A percentile compares a stretch with the other conserved stretches of the same genome.
Conservation (phyloP, 2,329 filamentous ascomycete genomes). For the Neoascochyta sp. region DNA sequence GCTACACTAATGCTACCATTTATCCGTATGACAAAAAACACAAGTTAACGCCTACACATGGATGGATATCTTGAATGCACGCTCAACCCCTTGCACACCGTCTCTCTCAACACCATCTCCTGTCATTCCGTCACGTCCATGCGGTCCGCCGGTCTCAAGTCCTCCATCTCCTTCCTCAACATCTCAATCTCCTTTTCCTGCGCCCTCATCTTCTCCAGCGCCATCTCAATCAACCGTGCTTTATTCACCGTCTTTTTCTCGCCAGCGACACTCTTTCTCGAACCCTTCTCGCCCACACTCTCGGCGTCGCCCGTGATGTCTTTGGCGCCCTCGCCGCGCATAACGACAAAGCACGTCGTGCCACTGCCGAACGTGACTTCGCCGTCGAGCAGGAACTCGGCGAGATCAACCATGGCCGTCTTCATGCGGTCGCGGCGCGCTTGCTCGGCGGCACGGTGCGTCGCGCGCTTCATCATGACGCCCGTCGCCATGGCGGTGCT, state of each 20-base stretch:
- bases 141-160: conserved; percentile 13
- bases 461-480: conserved; percentile 33
- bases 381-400: conserved; percentile 27
- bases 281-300: conserved; percentile 6
- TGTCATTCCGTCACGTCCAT: conserved; percentile 24
- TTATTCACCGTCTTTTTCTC: conserved; percentile 32
- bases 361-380: conserved; percentile 31
- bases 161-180: conserved; percentile 24
- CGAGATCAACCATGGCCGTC: conserved; percentile 29
- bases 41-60: conserved; percentile 3
- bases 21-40: too few relatives aligned
- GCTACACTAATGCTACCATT: too few relatives aligned
- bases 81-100: background rate
- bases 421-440: conserved; percentile 33
- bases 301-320: conserved; percentile 4
- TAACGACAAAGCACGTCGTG: conserved; percentile 30
- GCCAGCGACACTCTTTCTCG: conserved; percentile 8
- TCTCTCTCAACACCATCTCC: background rate
- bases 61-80: conserved; percentile 14
- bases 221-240: conserved; percentile 29
- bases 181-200: conserved; percentile 28
- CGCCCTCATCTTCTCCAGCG: conserved; percentile 29
- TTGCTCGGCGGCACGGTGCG: conserved; percentile 31
- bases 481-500: conserved; percentile 32
- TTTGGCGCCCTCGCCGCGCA: conserved; percentile 15